These are phyloP conservation scores for Chlorencoelia australis DNA, from an alignment of 2,329 filamentous ascomycete genomes.

Conservation along the genomic window DNA sequence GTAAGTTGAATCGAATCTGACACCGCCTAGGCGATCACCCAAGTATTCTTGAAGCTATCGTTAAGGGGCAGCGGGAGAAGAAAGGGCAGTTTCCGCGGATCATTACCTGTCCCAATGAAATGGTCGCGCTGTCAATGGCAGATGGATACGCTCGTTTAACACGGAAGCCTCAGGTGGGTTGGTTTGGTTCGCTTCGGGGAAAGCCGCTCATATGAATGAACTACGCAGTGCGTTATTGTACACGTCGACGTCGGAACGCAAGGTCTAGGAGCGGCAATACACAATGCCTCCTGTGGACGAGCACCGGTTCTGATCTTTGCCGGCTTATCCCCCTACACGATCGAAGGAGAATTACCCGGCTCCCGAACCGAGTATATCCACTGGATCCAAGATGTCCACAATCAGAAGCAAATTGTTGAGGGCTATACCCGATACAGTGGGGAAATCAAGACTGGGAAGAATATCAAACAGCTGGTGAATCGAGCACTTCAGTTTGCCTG, in stretches of 20 bases:
- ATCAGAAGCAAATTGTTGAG: slow-evolving; percentile 62
- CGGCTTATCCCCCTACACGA: slow-evolving; percentile 61
- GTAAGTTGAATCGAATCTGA: too few relatives aligned
- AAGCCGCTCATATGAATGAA: too few relatives aligned
- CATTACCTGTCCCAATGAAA: slow-evolving; percentile 31
- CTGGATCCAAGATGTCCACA: slow-evolving; percentile 69
- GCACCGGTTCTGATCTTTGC: slow-evolving; percentile 64
- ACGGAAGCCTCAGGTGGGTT: slow-evolving; percentile 52
- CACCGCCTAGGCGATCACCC: too few relatives aligned
- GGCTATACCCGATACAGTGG: slow-evolving; percentile 65
- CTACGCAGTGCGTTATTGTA: slow-evolving; percentile 56
- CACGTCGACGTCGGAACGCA: slow-evolving; percentile 71
- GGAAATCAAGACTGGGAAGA: slow-evolving; percentile 62
- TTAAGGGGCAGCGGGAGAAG: slow-evolving; percentile 60
- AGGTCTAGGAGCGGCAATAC: slow-evolving; percentile 53
- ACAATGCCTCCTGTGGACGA: slow-evolving; percentile 62
- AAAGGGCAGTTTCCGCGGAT: slow-evolving; percentile 30
- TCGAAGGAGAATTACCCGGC: slow-evolving; percentile 61
- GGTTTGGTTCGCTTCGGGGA: too few relatives aligned
- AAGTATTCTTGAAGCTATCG: slow-evolving; percentile 62
- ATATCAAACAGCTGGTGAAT: slow-evolving; percentile 67
- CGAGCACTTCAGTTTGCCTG: slow-evolving; percentile 62
- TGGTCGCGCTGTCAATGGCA: slow-evolving; percentile 69
- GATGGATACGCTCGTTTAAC: slow-evolving; percentile 63
- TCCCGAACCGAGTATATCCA: slow-evolving; percentile 68